Conservation (phyloP, 2,329 filamentous ascomycete genomes). For the Conoideocrella luteorostrata region DNA sequence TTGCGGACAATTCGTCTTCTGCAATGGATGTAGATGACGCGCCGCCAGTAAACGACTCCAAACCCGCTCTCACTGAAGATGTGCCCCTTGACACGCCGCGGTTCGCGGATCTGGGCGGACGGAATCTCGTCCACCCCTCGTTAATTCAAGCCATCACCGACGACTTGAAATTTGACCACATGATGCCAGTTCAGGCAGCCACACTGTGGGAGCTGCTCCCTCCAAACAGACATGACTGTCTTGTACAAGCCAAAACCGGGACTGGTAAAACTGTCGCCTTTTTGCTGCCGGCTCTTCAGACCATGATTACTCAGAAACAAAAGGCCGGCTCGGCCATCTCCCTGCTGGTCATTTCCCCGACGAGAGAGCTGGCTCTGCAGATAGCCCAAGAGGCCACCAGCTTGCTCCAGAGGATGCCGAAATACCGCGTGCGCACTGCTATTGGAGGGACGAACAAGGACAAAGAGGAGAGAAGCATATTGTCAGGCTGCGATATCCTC, state of each 20-base stretch:
- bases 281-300: conserved; percentile 75
- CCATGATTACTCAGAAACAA: conserved; percentile 48
- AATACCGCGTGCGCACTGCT: conserved; percentile 69
- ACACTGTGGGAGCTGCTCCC: conserved; percentile 42
- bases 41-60: neutral
- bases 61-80: conserved; percentile 13
- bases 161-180: conserved; percentile 43
- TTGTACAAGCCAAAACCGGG: conserved; percentile 81
- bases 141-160: conserved; percentile 42
- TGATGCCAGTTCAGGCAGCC: conserved; percentile 50
- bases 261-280: conserved; percentile 85
- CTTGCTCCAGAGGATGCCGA: conserved; percentile 64
- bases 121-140: conserved; percentile 35
- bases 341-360: conserved; percentile 62
- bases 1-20: neutral
- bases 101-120: conserved; percentile 37
- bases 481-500: conserved; percentile 69
- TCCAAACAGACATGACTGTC: conserved; percentile 40
- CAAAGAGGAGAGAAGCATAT: conserved; percentile 62
- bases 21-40: neutral
- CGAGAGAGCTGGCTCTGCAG: conserved; percentile 64
- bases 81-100: conserved; percentile 38
- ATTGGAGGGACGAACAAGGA: conserved; percentile 76
- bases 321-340: conserved; percentile 38
- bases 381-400: conserved; percentile 65